Evolutionary conservation across 75 land plant species (phyloP).

Genomic region (Larix kaempferi): DNA sequence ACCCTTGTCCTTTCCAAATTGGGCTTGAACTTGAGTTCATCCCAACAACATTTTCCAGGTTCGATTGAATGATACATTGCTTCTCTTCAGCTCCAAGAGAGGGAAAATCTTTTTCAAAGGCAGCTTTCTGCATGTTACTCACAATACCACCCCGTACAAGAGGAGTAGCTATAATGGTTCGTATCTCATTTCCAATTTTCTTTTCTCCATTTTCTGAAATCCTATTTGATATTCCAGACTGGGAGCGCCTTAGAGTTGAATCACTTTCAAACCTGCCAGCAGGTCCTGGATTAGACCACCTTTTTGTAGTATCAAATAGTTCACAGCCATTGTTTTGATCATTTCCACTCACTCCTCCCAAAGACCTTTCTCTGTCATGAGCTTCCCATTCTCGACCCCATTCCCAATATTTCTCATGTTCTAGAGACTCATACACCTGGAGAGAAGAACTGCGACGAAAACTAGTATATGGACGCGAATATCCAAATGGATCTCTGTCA

Average conservation of each 20-base stretch:
- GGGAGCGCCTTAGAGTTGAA: slow-evolving; percentile 41
- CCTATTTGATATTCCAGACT: slow-evolving; percentile 50
- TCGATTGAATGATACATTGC: slow-evolving; percentile 14
- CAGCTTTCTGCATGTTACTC: slow-evolving; percentile 42
- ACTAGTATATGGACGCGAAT: slow-evolving; percentile 33
- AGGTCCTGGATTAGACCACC: slow-evolving; percentile 11
- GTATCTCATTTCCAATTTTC: slow-evolving; percentile 22
- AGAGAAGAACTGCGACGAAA: slow-evolving; percentile 34
- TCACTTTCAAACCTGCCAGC: slow-evolving; percentile 41
- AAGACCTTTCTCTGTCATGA: slow-evolving; percentile 43
- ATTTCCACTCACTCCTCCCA: slow-evolving; percentile 29
- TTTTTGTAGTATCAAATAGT: slow-evolving; percentile 26
- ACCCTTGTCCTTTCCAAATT: slow-evolving; percentile 21
- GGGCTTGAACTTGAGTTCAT: slow-evolving; percentile 28
- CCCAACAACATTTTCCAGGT: slow-evolving; percentile 10
- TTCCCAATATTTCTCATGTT: slow-evolving; percentile 49
- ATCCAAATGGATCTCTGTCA: slow-evolving; percentile 14
- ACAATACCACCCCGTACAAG: slow-evolving; percentile 21
- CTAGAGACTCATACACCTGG: slow-evolving; percentile 14
- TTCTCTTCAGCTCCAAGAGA: slow-evolving; percentile 80
- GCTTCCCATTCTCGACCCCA: slow-evolving; percentile 29
- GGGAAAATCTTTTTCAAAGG: slow-evolving; percentile 85
- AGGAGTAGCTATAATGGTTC: slow-evolving; percentile 22
- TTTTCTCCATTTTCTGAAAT: slow-evolving; percentile 37
- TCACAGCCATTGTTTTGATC: slow-evolving; percentile 25